phyloP scores from a whole-genome alignment of 164 flowering plant genomes.

The Vitis rotundifolia region DNA sequence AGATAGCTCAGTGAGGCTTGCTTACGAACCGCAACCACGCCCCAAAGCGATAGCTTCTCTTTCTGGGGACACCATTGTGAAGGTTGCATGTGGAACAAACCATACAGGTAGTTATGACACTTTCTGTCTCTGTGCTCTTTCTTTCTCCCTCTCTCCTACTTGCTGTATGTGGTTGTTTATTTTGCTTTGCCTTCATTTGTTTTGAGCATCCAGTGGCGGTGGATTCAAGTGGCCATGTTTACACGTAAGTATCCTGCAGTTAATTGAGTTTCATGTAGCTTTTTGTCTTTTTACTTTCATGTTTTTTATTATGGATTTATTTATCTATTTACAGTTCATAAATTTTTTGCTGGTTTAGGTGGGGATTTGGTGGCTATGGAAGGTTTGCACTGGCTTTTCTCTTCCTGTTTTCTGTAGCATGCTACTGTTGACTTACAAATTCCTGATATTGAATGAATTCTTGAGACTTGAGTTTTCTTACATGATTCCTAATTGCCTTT shows the following conservation, averaged over 20 bases:
- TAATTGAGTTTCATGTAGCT: background rate
- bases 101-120: constrained; percentile 72
- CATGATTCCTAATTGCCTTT: background rate
- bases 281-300: background rate
- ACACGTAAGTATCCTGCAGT: constrained; percentile 65
- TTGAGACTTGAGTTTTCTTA: background rate
- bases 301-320: background rate
- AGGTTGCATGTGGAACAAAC: constrained; percentile 97
- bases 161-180: constrained; percentile 4
- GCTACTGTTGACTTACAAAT: background rate
- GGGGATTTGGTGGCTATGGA: constrained; percentile 99
- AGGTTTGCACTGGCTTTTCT: constrained; percentile 52
- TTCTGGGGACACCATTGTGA: constrained; percentile 73
- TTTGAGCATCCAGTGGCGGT: constrained; percentile 73
- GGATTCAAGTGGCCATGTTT: constrained; percentile 83
- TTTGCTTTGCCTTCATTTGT: background rate
- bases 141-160: background rate
- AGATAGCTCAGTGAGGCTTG: constrained; percentile 93
- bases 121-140: constrained; percentile 1
- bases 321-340: background rate
- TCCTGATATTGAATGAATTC: constrained; percentile 3
- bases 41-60: constrained; percentile 85
- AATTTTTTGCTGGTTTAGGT: constrained; percentile 44
- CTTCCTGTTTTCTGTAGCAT: background rate
- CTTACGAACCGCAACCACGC: constrained; percentile 92